phyloP scores from a whole-genome alignment of 495 filamentous ascomycete species.

The Glonium stellatum region DNA sequence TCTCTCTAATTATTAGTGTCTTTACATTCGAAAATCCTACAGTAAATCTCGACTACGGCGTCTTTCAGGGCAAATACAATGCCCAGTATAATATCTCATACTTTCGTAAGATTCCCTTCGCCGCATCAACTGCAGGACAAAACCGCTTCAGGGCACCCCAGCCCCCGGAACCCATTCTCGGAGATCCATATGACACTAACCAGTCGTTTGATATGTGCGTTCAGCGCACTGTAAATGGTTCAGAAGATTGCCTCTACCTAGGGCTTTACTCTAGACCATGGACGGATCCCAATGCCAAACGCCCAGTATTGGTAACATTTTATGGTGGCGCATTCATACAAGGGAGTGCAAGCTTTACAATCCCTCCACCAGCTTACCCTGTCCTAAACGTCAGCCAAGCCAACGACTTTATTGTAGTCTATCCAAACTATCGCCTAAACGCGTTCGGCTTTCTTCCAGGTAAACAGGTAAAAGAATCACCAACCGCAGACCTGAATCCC shows the following conservation, averaged over 20 bases:
- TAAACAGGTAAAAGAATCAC: conserved; percentile 42
- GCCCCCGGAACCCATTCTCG: conserved; percentile 41
- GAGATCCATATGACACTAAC: conserved; percentile 50
- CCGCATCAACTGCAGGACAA: conserved; percentile 47
- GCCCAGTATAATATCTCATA: conserved; percentile 46
- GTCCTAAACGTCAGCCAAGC: conserved; percentile 44
- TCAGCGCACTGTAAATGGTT: conserved; percentile 52
- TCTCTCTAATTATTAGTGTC: conserved; percentile 1
- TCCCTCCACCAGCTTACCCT: conserved; percentile 52
- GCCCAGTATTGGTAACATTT: conserved; percentile 54
- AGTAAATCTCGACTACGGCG: conserved; percentile 46
- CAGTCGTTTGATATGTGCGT: conserved; percentile 53
- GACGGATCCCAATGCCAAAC: conserved; percentile 34
- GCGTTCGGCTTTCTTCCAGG: conserved; percentile 55
- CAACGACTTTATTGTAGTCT: conserved; percentile 48
- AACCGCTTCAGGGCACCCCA: conserved; percentile 54
- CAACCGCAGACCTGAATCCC: conserved; percentile 38
- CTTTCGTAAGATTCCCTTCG: conserved; percentile 54
- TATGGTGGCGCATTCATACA: conserved; percentile 59
- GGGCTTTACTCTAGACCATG: conserved; percentile 54
- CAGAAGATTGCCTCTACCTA: conserved; percentile 57
- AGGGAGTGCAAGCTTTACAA: conserved; percentile 46
- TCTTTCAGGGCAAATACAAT: conserved; percentile 53
- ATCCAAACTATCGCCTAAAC: conserved; percentile 51
- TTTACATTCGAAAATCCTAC: neutral